Percentiles rank a stretch among this genome's conserved stretches.
These are phyloP conservation scores for Dissophora globulifera DNA, from an alignment of 192 early-diverging fungal species.

Conservation along the genomic window DNA sequence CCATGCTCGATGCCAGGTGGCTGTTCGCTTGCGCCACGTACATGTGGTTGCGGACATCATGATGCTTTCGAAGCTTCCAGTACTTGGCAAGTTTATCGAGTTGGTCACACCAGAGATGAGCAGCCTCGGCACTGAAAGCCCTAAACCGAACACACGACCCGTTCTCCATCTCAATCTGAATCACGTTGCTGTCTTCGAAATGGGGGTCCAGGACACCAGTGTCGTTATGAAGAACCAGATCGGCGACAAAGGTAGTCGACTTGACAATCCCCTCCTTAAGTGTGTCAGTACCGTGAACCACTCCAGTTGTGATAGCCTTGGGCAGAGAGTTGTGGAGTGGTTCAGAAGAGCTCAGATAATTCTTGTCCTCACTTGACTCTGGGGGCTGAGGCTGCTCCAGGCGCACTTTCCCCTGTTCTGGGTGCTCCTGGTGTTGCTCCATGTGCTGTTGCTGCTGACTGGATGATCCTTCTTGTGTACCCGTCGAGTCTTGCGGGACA, in stretches of 20 bases:
- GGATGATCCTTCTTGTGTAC: background rate
- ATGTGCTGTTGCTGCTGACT: constrained; percentile 7
- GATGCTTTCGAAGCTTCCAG: constrained; percentile 33
- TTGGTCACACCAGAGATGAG: constrained; percentile 37
- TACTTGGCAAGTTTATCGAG: constrained; percentile 39
- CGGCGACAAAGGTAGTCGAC: constrained; percentile 25
- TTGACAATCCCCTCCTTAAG: constrained; percentile 7
- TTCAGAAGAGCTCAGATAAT: too few species aligned
- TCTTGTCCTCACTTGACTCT: too few species aligned
- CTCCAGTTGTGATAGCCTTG: background rate
- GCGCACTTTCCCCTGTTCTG: too few species aligned
- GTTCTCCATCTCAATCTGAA: constrained; percentile 44
- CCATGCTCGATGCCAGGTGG: constrained; percentile 22
- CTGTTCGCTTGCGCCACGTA: constrained; percentile 18
- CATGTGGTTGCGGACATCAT: constrained; percentile 38
- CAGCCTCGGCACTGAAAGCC: constrained; percentile 38
- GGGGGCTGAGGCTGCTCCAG: too few species aligned
- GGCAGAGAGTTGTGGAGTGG: constrained; percentile 7
- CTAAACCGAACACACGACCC: constrained; percentile 41
- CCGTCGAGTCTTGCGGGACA: background rate
- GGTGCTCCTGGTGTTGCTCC: background rate
- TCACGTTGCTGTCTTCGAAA: constrained; percentile 33
- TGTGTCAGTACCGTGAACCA: background rate
- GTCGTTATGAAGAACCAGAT: constrained; percentile 20
- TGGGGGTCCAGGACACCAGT: constrained; percentile 5